Evolutionary conservation across 1,284 basidiomycete genomes (phyloP).

Genomic region (Tetrapyrgos nigripes): DNA sequence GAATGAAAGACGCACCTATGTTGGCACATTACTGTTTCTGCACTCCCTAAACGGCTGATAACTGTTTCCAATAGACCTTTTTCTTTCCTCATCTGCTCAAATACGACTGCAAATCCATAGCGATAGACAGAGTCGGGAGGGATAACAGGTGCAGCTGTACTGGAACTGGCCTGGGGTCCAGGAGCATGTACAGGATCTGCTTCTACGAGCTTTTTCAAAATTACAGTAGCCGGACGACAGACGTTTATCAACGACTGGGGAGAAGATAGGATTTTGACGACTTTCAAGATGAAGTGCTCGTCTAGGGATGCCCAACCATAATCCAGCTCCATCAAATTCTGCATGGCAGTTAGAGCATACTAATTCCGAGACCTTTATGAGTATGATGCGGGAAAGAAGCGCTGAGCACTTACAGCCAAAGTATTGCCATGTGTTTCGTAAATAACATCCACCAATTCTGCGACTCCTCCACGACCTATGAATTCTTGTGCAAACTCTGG

Average conservation of each 20-base stretch:
- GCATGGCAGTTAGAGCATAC: conserved; percentile 86
- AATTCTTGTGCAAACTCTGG: conserved; percentile 90
- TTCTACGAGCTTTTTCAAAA: conserved; percentile 87
- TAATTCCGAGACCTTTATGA: no score
- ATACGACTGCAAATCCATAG: conserved; percentile 87
- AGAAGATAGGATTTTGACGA: conserved; percentile 85
- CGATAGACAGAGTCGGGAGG: conserved; percentile 74
- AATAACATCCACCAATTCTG: conserved; percentile 79
- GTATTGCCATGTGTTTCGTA: conserved; percentile 80
- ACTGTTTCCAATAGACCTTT: conserved; percentile 75
- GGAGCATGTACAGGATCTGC: conserved; percentile 75
- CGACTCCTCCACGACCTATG: conserved; percentile 77
- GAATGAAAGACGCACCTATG: conserved; percentile 64
- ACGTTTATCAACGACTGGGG: conserved; percentile 88
- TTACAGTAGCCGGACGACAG: conserved; percentile 95
- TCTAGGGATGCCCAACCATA: conserved; percentile 82
- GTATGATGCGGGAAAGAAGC: conserved; percentile 13
- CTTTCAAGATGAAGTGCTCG: conserved; percentile 73
- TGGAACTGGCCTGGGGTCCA: conserved; percentile 67
- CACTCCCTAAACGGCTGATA: conserved; percentile 78
- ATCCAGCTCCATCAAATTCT: conserved; percentile 86
- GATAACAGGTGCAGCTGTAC: conserved; percentile 53
- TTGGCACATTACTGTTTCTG: conserved; percentile 85
- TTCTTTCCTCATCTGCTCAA: conserved; percentile 78
- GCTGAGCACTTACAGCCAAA: conserved; percentile 68